Evolutionary conservation across 2,329 filamentous ascomycete species (phyloP).

Genomic region (Epichloe gansuensis): DNA sequence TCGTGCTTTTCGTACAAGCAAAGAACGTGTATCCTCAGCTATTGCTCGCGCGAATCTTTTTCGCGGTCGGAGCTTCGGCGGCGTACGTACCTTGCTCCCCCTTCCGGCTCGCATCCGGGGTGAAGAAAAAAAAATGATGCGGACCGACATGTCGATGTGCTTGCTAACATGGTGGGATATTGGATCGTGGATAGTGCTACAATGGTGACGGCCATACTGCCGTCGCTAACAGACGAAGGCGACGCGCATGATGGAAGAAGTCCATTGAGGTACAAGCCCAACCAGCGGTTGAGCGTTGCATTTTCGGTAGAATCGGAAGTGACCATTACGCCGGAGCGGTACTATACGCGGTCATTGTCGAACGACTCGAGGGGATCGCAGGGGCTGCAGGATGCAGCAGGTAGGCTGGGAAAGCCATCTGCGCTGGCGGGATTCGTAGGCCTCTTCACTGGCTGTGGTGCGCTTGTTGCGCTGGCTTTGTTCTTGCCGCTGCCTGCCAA

Average conservation of each 20-base stretch:
- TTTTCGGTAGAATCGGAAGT: constrained; percentile 61
- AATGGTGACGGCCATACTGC: constrained; percentile 94
- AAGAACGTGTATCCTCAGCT: constrained; percentile 81
- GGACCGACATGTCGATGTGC: constrained; percentile 1
- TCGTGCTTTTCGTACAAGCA: constrained; percentile 76
- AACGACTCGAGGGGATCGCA: constrained; percentile 13
- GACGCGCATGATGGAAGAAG: constrained; percentile 15
- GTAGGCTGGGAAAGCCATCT: constrained; percentile 34
- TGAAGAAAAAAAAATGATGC: neutral
- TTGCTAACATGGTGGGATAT: neutral
- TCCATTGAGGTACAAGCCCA: constrained; percentile 21
- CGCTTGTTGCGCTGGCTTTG: constrained; percentile 65
- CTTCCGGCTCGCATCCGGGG: neutral
- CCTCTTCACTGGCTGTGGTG: constrained; percentile 83
- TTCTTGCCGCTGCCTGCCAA: constrained; percentile 81
- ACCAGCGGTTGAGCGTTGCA: constrained; percentile 44
- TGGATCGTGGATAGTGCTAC: constrained; percentile 44
- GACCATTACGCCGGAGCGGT: constrained; percentile 60
- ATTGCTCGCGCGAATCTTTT: constrained; percentile 70
- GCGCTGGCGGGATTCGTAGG: constrained; percentile 80
- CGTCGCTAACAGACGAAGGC: constrained; percentile 49
- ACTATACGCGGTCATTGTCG: constrained; percentile 32
- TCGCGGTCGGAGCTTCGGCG: constrained; percentile 85
- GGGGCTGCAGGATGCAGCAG: constrained; percentile 11
- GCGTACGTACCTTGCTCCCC: constrained; percentile 38